Percentiles rank a stretch among this genome's conserved stretches.
These are phyloP conservation scores for Fusarium virguliforme DNA, from an alignment of 2,329 filamentous ascomycete species.

Conservation along the genomic window DNA sequence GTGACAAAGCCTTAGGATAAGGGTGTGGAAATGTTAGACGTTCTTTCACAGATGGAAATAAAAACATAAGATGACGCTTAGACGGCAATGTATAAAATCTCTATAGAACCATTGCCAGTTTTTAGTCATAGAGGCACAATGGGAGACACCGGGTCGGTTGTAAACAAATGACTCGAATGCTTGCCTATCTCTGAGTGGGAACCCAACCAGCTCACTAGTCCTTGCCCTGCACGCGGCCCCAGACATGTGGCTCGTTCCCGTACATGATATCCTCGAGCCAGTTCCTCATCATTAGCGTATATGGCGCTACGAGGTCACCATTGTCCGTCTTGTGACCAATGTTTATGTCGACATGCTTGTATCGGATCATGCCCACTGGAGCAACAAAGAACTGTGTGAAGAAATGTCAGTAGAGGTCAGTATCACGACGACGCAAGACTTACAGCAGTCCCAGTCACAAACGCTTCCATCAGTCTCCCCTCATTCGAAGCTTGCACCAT, in stretches of 20 bases:
- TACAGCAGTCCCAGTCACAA: slow-evolving; percentile 1
- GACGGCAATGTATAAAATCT: no score
- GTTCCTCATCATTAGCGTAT: neutral
- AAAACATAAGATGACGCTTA: no score
- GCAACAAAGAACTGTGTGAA: neutral
- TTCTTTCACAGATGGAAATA: no score
- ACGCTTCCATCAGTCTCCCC: neutral
- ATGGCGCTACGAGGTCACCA: neutral
- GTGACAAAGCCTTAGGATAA: no score
- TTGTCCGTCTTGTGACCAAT: neutral
- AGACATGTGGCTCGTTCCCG: neutral
- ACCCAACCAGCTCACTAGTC: neutral
- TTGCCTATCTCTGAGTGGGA: no score
- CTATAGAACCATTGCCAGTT: no score
- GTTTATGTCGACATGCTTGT: neutral
- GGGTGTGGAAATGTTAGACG: no score
- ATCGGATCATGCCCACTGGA: neutral
- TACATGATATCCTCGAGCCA: neutral
- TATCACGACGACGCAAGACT: neutral
- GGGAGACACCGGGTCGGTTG: no score
- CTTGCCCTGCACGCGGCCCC: neutral
- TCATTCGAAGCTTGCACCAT: neutral
- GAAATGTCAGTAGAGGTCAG: neutral
- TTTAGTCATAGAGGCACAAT: no score
- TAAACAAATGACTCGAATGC: no score